A percentile compares a stretch with the other conserved stretches of the same genome.
phyloP scores from a whole-genome alignment of 805 yeast genomes.

The Wickerhamomyces queroliae region DNA sequence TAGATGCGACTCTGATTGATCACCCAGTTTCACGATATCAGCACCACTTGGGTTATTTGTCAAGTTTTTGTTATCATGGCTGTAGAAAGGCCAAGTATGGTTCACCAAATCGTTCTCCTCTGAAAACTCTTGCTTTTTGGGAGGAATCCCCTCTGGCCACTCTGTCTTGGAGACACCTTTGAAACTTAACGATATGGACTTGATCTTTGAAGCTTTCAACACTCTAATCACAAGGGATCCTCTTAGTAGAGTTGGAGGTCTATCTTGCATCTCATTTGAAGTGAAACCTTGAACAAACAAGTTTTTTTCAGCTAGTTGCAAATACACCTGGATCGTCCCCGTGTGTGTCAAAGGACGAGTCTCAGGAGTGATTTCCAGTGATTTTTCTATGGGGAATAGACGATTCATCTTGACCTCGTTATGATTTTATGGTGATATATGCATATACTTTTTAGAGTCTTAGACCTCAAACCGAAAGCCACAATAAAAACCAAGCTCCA shows the following conservation, averaged over 20 bases:
- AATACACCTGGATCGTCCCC: constrained; percentile 60
- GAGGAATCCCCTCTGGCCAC: constrained; percentile 99
- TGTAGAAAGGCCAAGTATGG: constrained; percentile 91
- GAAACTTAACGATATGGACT: constrained; percentile 53
- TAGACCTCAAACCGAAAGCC: too few species aligned
- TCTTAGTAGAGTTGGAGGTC: constrained; percentile 75
- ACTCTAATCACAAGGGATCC: constrained; percentile 73
- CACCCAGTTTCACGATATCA: constrained; percentile 21
- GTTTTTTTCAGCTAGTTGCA: constrained; percentile 74
- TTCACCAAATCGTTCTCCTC: constrained; percentile 64
- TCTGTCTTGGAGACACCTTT: constrained; percentile 74
- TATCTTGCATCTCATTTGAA: constrained; percentile 49
- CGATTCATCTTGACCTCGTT: constrained; percentile 29
- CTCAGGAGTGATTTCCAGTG: constrained; percentile 35
- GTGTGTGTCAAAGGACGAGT: constrained; percentile 52
- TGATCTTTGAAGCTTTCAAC: constrained; percentile 65
- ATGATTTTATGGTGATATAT: too few species aligned
- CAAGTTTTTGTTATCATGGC: constrained; percentile 12
- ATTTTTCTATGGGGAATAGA: constrained; percentile 45
- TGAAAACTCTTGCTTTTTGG: constrained; percentile 59
- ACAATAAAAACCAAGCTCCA: too few species aligned
- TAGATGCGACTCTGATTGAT: background rate
- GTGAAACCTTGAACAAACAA: constrained; percentile 81
- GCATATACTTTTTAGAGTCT: too few species aligned
- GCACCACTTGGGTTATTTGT: constrained; percentile 35